Evolutionary conservation across 345 rosid species (phyloP).

Genomic region (Arabidopsis arenosa): DNA sequence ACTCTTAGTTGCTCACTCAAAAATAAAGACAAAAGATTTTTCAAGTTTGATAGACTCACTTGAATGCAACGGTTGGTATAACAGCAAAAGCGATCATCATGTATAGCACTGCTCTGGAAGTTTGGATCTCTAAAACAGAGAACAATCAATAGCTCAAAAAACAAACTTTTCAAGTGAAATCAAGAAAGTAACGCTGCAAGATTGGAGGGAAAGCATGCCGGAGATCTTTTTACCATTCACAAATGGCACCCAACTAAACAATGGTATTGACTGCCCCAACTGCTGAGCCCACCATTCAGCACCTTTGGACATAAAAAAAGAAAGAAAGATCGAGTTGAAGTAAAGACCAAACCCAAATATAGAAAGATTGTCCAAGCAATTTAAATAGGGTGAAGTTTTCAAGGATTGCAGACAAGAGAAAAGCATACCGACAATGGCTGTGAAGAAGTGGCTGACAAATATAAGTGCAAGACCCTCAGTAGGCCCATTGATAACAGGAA

Average conservation of each 20-base stretch:
- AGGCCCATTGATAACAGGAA: conserved; percentile 95
- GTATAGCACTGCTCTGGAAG: conserved; percentile 65
- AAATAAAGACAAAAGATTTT: neutral
- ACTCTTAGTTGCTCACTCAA: neutral
- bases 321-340: neutral
- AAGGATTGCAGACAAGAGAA: conserved; percentile 26
- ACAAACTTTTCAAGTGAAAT: neutral
- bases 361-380: conserved; percentile 6
- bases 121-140: conserved; percentile 60
- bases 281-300: conserved; percentile 94
- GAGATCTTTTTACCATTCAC: conserved; percentile 61
- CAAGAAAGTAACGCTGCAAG: conserved; percentile 11
- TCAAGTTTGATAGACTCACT: conserved; percentile 61
- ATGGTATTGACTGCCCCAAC: conserved; percentile 73
- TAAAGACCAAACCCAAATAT: conserved; percentile 5
- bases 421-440: conserved; percentile 79
- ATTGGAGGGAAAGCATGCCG: neutral
- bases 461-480: conserved; percentile 96
- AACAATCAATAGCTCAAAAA: conserved; percentile 15
- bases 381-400: neutral
- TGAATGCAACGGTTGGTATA: conserved; percentile 84
- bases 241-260: conserved; percentile 85
- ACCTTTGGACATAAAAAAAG: conserved; percentile 51
- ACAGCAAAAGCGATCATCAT: conserved; percentile 76
- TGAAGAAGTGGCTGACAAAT: conserved; percentile 74